These are phyloP conservation scores for Vaucheria bursata DNA, from an alignment of 352 stramenopile genomes.

Conservation along the genomic window DNA sequence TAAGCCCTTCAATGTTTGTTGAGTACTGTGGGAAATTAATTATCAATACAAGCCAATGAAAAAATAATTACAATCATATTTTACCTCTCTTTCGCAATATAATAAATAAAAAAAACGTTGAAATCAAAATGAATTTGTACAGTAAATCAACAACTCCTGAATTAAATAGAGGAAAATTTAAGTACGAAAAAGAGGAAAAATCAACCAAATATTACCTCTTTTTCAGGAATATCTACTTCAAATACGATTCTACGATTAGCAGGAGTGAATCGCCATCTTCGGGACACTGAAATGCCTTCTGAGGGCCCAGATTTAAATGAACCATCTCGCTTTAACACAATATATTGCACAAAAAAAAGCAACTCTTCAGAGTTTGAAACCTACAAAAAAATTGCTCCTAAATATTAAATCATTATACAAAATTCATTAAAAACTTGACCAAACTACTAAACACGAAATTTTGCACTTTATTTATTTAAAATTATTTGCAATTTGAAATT, in stretches of 20 bases:
- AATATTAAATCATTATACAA: no score
- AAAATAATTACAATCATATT: no score
- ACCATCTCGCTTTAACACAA: slow-evolving; percentile 36
- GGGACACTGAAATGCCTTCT: slow-evolving; percentile 2
- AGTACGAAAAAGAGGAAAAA: slow-evolving; percentile 7
- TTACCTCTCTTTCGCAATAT: no score
- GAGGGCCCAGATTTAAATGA: slow-evolving; percentile 18
- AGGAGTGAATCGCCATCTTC: slow-evolving; percentile 43
- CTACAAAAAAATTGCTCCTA: no score
- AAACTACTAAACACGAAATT: slow-evolving; percentile 11
- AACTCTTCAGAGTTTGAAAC: no score
- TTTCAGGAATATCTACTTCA: slow-evolving; percentile 39
- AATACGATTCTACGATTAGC: slow-evolving; percentile 43
- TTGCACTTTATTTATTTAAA: slow-evolving; percentile 13
- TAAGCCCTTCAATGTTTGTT: no score
- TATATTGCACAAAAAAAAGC: no score
- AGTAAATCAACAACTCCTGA: background rate
- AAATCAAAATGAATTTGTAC: background rate
- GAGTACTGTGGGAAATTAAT: no score
- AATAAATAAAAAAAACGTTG: slow-evolving; percentile 2
- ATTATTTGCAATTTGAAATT: no score
- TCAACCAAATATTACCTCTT: slow-evolving; percentile 19
- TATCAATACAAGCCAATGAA: no score
- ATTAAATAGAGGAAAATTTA: background rate
- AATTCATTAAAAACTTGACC: no score